phyloP scores from a whole-genome alignment of 2,329 filamentous ascomycete genomes.

The Lasiodiplodia sp. region DNA sequence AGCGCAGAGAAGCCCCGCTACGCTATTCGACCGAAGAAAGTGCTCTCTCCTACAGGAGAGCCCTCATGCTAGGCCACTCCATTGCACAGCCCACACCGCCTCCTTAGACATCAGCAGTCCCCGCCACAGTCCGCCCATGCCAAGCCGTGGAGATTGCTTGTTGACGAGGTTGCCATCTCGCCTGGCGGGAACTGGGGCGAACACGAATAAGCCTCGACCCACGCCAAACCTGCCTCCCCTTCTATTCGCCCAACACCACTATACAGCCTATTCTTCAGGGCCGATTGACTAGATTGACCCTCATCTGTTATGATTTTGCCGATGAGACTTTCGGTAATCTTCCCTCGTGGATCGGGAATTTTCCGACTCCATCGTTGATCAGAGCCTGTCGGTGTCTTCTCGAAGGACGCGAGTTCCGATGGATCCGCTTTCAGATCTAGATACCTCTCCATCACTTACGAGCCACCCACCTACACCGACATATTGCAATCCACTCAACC shows the following conservation, averaged over 20 bases:
- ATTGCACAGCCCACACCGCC: not conserved
- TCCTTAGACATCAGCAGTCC: not conserved
- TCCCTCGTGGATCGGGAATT: not conserved
- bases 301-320: not conserved
- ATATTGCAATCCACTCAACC: not conserved
- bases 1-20: not conserved
- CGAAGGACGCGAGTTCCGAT: not conserved
- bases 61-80: not conserved
- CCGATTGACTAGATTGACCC: not conserved
- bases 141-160: constrained; percentile 17
- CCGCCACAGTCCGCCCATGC: not conserved
- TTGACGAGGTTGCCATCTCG: not conserved
- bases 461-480: not conserved
- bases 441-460: not conserved
- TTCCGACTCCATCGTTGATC: not conserved
- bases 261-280: not conserved
- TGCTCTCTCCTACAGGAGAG: not conserved
- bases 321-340: not conserved
- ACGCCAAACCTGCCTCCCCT: not conserved
- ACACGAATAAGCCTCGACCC: not conserved
- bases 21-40: not conserved
- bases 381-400: not conserved
- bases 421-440: not conserved
- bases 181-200: not conserved
- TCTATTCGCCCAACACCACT: not conserved